These are phyloP conservation scores for Solanum lignicaule DNA, from an alignment of 257 asterid genomes.

Conservation along the genomic window DNA sequence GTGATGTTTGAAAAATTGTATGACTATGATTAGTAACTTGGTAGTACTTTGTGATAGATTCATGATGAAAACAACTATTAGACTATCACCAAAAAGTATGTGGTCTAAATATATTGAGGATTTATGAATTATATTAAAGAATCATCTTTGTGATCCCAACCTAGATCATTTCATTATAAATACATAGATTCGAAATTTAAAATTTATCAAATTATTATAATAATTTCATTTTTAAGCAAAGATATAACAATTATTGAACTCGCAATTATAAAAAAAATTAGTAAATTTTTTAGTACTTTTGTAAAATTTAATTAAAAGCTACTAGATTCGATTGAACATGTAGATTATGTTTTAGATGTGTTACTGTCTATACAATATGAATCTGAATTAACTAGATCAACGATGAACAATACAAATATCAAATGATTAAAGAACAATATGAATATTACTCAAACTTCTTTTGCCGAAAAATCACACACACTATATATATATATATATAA, in stretches of 20 bases:
- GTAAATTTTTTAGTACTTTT: too few relatives aligned
- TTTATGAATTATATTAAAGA: neutral
- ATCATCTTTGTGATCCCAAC: neutral
- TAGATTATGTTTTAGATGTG: neutral
- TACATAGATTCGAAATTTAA: neutral
- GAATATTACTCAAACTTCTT: neutral
- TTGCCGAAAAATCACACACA: neutral
- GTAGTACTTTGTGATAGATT: neutral
- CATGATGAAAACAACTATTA: neutral
- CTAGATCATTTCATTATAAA: neutral
- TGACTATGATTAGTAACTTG: neutral
- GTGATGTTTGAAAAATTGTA: neutral
- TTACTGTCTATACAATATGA: rapidly evolving
- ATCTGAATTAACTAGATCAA: neutral
- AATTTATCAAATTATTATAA: neutral
- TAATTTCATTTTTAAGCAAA: neutral
- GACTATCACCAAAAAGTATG: neutral
- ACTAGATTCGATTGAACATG: neutral
- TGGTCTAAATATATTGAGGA: neutral
- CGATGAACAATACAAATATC: neutral
- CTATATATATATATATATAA: neutral
- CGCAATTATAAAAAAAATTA: neutral
- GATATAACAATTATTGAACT: neutral
- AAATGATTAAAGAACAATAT: neutral
- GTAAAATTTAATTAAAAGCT: neutral